Conservation (phyloP, 106 monocot species). For the Platanthera zijinensis region DNA sequence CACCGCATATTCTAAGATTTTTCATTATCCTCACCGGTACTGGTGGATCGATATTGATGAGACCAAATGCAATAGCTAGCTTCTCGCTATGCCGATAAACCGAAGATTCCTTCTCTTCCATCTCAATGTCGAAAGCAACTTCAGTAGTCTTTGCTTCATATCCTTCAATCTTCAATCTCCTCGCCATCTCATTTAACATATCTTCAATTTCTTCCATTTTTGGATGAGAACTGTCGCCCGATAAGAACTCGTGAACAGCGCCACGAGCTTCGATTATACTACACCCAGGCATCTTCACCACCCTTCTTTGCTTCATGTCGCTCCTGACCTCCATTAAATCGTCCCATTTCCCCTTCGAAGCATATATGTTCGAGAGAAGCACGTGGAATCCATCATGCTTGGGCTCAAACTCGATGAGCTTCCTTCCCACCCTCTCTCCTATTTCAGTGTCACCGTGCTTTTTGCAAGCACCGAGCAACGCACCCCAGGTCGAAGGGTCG, state of each 20-base stretch:
- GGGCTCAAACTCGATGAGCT: slow-evolving; percentile 41
- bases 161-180: slow-evolving; percentile 33
- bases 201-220: slow-evolving; percentile 20
- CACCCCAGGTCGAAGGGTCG: slow-evolving; percentile 50
- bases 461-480: slow-evolving; percentile 47
- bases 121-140: slow-evolving; percentile 35
- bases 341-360: slow-evolving; percentile 44
- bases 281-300: slow-evolving; percentile 36
- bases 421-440: slow-evolving; percentile 45
- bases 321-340: slow-evolving; percentile 34
- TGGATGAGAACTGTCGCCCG: slow-evolving; percentile 23
- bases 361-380: slow-evolving; percentile 48
- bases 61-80: slow-evolving; percentile 35
- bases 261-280: slow-evolving; percentile 32
- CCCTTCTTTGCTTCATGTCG: slow-evolving; percentile 30
- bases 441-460: slow-evolving; percentile 38
- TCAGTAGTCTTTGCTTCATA: slow-evolving; percentile 25
- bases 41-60: slow-evolving; percentile 16
- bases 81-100: slow-evolving; percentile 30
- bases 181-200: slow-evolving; percentile 26
- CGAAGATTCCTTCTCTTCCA: slow-evolving; percentile 30
- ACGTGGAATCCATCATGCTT: slow-evolving; percentile 50
- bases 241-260: slow-evolving; percentile 24
- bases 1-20: slow-evolving; percentile 30
- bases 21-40: slow-evolving; percentile 35